These are phyloP conservation scores for Setaria italica DNA, from an alignment of 202 grass and related monocot genomes.

Conservation along the genomic window DNA sequence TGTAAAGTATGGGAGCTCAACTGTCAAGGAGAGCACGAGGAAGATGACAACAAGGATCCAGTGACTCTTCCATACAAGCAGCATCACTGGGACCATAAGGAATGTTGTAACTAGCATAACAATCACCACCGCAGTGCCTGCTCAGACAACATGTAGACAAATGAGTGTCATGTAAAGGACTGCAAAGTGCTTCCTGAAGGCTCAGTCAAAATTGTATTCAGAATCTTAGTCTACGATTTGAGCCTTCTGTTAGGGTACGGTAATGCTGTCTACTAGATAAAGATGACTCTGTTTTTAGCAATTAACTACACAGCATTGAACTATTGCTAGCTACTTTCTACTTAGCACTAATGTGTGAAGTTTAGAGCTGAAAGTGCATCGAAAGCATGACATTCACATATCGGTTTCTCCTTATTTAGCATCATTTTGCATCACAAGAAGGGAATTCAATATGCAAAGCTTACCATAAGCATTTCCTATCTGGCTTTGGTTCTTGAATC, in stretches of 20 bases:
- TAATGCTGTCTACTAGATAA: constrained; percentile 5
- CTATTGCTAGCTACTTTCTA: constrained; percentile 6
- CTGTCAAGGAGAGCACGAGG: constrained; percentile 66
- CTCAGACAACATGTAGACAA: constrained; percentile 41
- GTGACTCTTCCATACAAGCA: constrained; percentile 89
- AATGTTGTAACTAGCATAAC: constrained; percentile 96
- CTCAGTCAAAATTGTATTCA: constrained; percentile 18
- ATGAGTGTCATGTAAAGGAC: constrained; percentile 23
- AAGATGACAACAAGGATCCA: constrained; percentile 82
- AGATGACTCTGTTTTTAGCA: not conserved
- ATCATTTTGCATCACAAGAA: not conserved
- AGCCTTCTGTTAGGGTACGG: not conserved
- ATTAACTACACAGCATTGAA: constrained; percentile 4
- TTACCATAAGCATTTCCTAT: constrained; percentile 98
- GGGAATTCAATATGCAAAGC: constrained; percentile 20
- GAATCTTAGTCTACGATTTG: constrained; percentile 4
- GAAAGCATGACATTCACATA: not conserved
- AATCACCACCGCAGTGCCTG: constrained; percentile 92
- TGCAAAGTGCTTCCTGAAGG: constrained; percentile 24
- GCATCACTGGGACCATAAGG: constrained; percentile 90
- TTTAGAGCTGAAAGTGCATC: not conserved
- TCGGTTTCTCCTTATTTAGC: not conserved
- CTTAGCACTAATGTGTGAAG: not conserved
- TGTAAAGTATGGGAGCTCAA: constrained; percentile 79
- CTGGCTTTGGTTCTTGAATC: constrained; percentile 84